A percentile compares a stretch with the other conserved stretches of the same genome.
Conservation (phyloP, 805 yeast genomes). For the Naumovozyma dairenensis region DNA sequence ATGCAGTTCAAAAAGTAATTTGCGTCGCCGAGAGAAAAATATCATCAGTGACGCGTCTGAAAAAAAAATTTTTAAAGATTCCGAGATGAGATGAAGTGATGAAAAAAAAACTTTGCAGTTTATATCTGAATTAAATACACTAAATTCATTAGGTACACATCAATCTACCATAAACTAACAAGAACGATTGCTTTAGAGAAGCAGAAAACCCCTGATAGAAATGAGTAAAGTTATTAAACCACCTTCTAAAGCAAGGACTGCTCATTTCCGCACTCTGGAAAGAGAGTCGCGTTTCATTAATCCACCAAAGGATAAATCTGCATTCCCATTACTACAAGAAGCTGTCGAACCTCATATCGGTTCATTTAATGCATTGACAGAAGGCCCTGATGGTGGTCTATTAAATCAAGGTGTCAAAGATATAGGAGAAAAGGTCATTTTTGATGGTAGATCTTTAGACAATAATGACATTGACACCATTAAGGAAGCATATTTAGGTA, state of each 20-base stretch:
- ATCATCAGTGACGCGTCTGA: too few species aligned
- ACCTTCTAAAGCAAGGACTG: slow-evolving; percentile 29
- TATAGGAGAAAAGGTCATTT: slow-evolving; percentile 76
- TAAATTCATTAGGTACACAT: too few species aligned
- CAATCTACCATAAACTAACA: too few species aligned
- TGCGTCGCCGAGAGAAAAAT: too few species aligned
- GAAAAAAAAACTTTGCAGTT: too few species aligned
- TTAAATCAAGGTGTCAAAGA: slow-evolving; percentile 79
- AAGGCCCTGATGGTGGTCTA: slow-evolving; percentile 77
- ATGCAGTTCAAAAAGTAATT: too few species aligned
- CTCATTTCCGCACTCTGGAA: slow-evolving; percentile 60
- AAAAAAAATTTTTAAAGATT: too few species aligned
- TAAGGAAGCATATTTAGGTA: slow-evolving; percentile 64
- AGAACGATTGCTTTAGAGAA: too few species aligned
- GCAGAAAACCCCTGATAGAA: too few species aligned
- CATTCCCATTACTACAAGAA: slow-evolving; percentile 71
- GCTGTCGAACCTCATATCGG: slow-evolving; percentile 95
- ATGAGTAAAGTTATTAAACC: slow-evolving; percentile 28
- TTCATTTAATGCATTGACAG: slow-evolving; percentile 90
- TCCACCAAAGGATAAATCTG: slow-evolving; percentile 82
- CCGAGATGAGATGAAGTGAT: too few species aligned
- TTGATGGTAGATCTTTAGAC: slow-evolving; percentile 45
- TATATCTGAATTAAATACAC: too few species aligned
- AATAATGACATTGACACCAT: slow-evolving; percentile 10
- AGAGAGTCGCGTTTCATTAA: slow-evolving; percentile 75